Conservation (phyloP, 116 monocot species). For the Zostera marina region DNA sequence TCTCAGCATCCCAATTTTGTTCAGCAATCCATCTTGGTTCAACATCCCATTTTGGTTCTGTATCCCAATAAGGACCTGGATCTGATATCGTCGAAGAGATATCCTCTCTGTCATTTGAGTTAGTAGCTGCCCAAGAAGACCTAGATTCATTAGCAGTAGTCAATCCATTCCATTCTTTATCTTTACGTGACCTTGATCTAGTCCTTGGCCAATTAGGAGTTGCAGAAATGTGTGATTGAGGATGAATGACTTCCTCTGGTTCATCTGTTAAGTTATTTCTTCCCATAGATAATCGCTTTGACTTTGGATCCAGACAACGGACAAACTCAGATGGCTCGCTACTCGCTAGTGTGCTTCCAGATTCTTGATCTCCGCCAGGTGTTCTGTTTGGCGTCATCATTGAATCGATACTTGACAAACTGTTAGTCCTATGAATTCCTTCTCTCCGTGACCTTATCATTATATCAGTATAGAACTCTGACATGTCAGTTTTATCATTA, state of each 20-base stretch:
- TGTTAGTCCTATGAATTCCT: slow-evolving; percentile 76
- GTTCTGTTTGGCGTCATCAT: slow-evolving; percentile 76
- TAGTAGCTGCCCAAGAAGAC: slow-evolving; percentile 45
- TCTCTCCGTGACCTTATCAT: slow-evolving; percentile 56
- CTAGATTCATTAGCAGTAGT: slow-evolving; percentile 50
- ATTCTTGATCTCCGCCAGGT: slow-evolving; percentile 59
- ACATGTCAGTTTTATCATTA: slow-evolving; percentile 20
- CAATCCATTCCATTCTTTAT: slow-evolving; percentile 50
- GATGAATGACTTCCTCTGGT: slow-evolving; percentile 82
- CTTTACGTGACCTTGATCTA: slow-evolving; percentile 63
- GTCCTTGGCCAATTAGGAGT: slow-evolving; percentile 75
- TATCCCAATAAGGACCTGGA: slow-evolving; percentile 83
- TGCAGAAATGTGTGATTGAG: slow-evolving; percentile 40
- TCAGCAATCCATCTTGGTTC: slow-evolving; percentile 35
- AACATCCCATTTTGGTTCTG: slow-evolving; percentile 80
- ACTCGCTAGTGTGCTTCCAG: slow-evolving; percentile 44
- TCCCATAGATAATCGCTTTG: slow-evolving; percentile 57
- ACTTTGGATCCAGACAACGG: slow-evolving; percentile 79
- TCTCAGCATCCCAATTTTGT: slow-evolving; percentile 36
- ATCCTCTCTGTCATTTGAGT: slow-evolving; percentile 73
- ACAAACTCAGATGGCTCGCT: slow-evolving; percentile 90
- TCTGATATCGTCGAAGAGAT: slow-evolving; percentile 93
- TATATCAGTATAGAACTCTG: slow-evolving; percentile 56
- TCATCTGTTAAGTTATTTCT: slow-evolving; percentile 43
- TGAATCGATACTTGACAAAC: slow-evolving; percentile 96